Percentiles rank a stretch among this genome's conserved stretches.
Evolutionary conservation across 2,329 filamentous ascomycete species (phyloP).

Genomic region (Botryotinia convoluta): DNA sequence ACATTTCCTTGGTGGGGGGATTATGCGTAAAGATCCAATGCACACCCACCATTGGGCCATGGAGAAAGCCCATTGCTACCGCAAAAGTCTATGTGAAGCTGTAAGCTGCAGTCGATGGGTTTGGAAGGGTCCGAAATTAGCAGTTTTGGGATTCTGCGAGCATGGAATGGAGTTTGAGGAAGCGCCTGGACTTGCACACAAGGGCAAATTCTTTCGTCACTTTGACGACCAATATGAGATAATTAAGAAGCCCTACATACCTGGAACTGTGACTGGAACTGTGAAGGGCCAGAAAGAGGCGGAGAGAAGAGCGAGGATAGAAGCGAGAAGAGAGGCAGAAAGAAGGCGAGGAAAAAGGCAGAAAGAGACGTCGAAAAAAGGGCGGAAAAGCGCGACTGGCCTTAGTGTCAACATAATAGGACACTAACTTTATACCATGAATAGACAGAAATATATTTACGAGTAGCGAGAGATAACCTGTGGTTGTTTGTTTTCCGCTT

Average conservation of each 20-base stretch:
- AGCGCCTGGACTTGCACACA: neutral
- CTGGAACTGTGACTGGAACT: neutral
- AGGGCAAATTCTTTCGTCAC: neutral
- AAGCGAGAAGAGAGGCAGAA: neutral
- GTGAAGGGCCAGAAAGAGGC: neutral
- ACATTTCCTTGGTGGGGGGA: neutral
- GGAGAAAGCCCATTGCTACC: neutral
- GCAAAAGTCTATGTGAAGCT: neutral
- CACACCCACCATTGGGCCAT: neutral
- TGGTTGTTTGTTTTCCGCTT: neutral
- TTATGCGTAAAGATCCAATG: neutral
- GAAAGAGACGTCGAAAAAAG: neutral
- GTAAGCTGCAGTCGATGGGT: neutral
- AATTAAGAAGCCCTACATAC: neutral
- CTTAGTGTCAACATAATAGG: neutral
- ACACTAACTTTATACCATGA: neutral
- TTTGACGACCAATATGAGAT: neutral
- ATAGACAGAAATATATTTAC: neutral
- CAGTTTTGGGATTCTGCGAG: neutral
- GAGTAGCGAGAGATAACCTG: neutral
- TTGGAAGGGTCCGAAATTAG: rapidly evolving
- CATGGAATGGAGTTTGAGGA: neutral
- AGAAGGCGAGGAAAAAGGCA: neutral
- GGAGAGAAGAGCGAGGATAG: neutral
- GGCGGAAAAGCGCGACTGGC: neutral